Base-by-base conservation (phyloP, 2,329 filamentous ascomycete genomes). In the Fusarium tjaetaba region DNA sequence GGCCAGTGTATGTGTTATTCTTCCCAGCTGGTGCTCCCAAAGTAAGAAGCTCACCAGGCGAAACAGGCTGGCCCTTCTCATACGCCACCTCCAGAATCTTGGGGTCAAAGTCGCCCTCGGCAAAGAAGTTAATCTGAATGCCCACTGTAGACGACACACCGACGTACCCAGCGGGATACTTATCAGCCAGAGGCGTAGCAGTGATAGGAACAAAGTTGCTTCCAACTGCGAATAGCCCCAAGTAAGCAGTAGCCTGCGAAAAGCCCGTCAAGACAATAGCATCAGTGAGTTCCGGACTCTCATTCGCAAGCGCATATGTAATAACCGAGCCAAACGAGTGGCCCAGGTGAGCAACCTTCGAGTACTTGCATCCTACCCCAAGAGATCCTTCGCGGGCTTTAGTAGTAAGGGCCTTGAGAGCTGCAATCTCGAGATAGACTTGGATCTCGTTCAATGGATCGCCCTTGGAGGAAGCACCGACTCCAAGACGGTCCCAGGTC, bases 251-350 rank as follows among this genome's bases (percentile, higher is more conserved):
- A 15, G 86, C 86, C 45, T 85, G 84, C 22, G 86, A 85, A 80
- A 89, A 92, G 3, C 90, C 90, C 3, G 90, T 91, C 11, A 92
- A 83, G 58, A 90, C 80, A 45, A 92, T 83, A 43, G 86, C 89
- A 69, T 92, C 86, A 42, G 87, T 89, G 64, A 88, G 81, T 61
- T 84, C 77, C 2, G 89, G 89, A 74, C 89, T 82, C 65, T 82
- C 78, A 52, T 84, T 84, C 13, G 87, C 86, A 26, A 92, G 83
- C 53, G 81, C 85, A 79, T 89, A 91, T 5, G 86, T 87, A 73
- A 89, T 87, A 11, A 86, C 81, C 0, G 89, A 90, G 38, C 91
- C 91, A 73, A 90, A 92, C 0, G 88, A 90, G 82, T 93, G 90
- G 18, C 90, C 91, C 22, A 91, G 84, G 77, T 92, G 90, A 14